Base-by-base conservation (phyloP, 345 rosid species). In the Aurinia saxatilis region DNA sequence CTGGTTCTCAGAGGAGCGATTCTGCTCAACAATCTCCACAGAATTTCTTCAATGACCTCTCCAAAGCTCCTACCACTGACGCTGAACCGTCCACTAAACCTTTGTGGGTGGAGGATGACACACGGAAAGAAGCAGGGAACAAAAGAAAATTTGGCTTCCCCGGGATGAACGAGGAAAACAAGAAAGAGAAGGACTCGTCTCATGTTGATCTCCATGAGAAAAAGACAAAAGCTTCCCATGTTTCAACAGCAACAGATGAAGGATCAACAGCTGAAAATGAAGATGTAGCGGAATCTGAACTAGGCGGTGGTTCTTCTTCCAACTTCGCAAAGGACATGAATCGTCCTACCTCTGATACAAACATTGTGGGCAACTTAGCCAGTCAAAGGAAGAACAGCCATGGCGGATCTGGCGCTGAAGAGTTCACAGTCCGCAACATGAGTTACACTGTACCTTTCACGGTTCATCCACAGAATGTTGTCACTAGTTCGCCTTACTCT, bases 281-380 rank as follows among this genome's bases (percentile, higher is more conserved):
- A 81, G 96, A 84, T 67, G 92, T 90, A 63, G 97, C 97, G 1
- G 99, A 90, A 69, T 90, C 96, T 58, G 97, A 86, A 77, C 90
- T 81, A 21, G 75, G 66, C 23, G 97, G 84, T n/a, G 95, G 88
- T 71, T 87, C 88, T 31, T 80, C 88, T 51, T 83, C 95, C 34
- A 77, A 81, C 72, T 77, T 77, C 50, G 47, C 84, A 61, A 88
- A 80, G 76, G 88, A 85, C 56, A 65, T 76, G 63, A 63, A 68
- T 65, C 79, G 66, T 56, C 76, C 81, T 34, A 74, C 70, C 40
- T 8, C 83, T 72, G 84, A 85, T 50, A 54, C 83, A 41, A 68
- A 70, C 35, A 50, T 57, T 48, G 25, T 68, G 31, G 66, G 61
- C 10, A 80, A 86, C 50, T 19, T 62, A 61, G 37, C 10, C 4